Base-by-base conservation (phyloP, 2,329 filamentous ascomycete species). In the Fusarium xylarioides region DNA sequence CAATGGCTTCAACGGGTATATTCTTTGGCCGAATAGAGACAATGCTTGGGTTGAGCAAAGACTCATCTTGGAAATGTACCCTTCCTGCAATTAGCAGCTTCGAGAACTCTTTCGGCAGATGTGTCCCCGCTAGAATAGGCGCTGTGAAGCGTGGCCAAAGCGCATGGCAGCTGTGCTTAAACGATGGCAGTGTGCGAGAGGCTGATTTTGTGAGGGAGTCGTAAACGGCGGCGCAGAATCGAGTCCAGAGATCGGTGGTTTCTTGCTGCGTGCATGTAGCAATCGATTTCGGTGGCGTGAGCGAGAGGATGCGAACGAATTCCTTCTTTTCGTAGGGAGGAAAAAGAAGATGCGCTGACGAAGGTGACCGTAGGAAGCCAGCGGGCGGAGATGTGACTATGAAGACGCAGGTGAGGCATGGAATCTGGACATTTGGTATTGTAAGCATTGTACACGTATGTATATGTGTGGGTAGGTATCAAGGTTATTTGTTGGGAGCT, bases 101-200 rank as follows among this genome's bases (percentile, higher is more conserved):
- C 19, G 93, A 91, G 82, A 98, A 98, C 78, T 98, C 94, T 76
- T 92, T 91, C 15, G 92, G 90, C 4, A 88, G 88, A 76, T 92
- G 91, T 14, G 92, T 91, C n/a, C 92, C 92, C 4, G 91, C 89
- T 3, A 91, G 82, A 30, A 98, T 88, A 1, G 95, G 95, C 11
- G 90, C 88, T 2, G 93, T 91, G 81, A 99, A 98, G 8, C 91
- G 89, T 16, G 92, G 91, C 96, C 96, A 99, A 26, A 98, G 87
- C 47, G 91, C 89, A 54, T 89, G 82, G 78, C 93, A 95, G 55
- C 92, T 89, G 40, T 89, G 88, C 7, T 86, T 87, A 74, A 97
- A 95, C 16, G 89, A 89, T 3, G 92, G 87, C 19, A 98, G 86
- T 42, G 95, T 95, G 55, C 95, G 91, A 2, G 92, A 92, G 7